Evolutionary conservation across 1,139 yeast genomes (phyloP).

Genomic region (Tardiomyces depauwii): DNA sequence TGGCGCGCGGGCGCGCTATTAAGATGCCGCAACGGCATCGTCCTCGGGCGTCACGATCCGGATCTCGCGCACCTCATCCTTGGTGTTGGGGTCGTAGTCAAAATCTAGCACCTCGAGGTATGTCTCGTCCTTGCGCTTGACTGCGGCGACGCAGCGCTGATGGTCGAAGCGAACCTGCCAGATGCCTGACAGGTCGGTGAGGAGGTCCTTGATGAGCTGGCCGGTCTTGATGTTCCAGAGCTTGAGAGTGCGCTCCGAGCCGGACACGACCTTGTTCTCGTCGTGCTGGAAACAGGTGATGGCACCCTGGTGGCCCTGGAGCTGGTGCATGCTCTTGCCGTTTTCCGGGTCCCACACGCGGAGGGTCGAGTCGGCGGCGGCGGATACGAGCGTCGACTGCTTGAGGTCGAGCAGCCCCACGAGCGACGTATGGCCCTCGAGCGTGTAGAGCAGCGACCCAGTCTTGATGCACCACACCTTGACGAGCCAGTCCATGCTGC

Average conservation of each 20-base stretch:
- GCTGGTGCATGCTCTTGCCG: constrained; percentile 55
- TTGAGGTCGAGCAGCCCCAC: constrained; percentile 81
- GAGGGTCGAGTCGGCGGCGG: constrained; percentile 90
- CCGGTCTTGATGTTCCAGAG: constrained; percentile 81
- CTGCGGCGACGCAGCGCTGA: constrained; percentile 84
- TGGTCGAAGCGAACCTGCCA: constrained; percentile 93
- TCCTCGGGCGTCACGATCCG: too few relatives aligned
- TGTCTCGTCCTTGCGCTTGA: constrained; percentile 61
- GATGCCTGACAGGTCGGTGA: constrained; percentile 56
- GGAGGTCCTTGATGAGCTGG: constrained; percentile 57
- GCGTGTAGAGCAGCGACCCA: constrained; percentile 53
- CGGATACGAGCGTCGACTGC: constrained; percentile 75
- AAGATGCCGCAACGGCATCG: too few relatives aligned
- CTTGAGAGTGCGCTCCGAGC: constrained; percentile 74
- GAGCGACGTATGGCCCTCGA: constrained; percentile 79
- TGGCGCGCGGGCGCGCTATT: too few relatives aligned
- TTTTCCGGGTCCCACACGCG: constrained; percentile 86
- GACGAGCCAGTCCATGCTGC: constrained; percentile 84
- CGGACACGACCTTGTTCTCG: constrained; percentile 74
- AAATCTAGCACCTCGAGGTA: constrained; percentile 78
- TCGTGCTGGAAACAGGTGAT: constrained; percentile 92
- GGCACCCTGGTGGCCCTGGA: constrained; percentile 80
- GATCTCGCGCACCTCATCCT: constrained; percentile 1
- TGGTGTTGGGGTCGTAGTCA: constrained; percentile 30
- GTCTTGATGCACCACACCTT: constrained; percentile 81